Base-by-base conservation (phyloP, 176 grass and related monocot genomes). In the Dactylis glomerata region DNA sequence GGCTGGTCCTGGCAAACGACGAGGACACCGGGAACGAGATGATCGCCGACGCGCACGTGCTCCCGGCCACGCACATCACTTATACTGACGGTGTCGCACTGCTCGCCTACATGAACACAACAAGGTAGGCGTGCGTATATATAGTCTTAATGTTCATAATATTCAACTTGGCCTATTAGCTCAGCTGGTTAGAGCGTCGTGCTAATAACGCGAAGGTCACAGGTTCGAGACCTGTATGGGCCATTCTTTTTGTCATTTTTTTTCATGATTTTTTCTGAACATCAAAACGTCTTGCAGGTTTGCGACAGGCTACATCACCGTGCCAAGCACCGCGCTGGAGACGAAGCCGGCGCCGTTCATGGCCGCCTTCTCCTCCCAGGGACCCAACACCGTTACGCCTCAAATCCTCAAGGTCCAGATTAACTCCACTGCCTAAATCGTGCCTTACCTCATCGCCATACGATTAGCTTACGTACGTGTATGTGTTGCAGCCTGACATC, bases 121-220 rank as follows among this genome's bases (percentile, higher is more conserved):
- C 24, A 1, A 90, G 41, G 3, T 46, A 6, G 1, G 0, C 0
- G 0, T 20, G 0, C 0, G 0, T 0, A n/a, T n/a, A n/a, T n/a
- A n/a, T n/a, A n/a, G n/a, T n/a, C n/a, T n/a, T n/a, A n/a, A n/a
- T n/a, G n/a, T n/a, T n/a, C n/a, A n/a, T n/a, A n/a, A n/a, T n/a
- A n/a, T n/a, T n/a, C 1, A 50, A 79, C 2, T 0, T 0, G 89
- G 90, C 90, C 90, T 90, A 94, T 94, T 97, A 89, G 90, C 94
- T 97, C 86, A 97, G 94, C 68, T 94, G 90, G 94, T 94, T 97
- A 97, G 88, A 94, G 88, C 90, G 88, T 92, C 87, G 87, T 94
- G 90, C 92, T 97, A 97, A 97, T 97, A 94, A 94, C 90, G 90
- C 82, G 92, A 95, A 97, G 90, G 91, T 95, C 87, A 83, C 87